A percentile compares a stretch with the other conserved stretches of the same genome.
Evolutionary conservation across 257 asterid species (phyloP).

Genomic region (Capsicum rhomboideum): DNA sequence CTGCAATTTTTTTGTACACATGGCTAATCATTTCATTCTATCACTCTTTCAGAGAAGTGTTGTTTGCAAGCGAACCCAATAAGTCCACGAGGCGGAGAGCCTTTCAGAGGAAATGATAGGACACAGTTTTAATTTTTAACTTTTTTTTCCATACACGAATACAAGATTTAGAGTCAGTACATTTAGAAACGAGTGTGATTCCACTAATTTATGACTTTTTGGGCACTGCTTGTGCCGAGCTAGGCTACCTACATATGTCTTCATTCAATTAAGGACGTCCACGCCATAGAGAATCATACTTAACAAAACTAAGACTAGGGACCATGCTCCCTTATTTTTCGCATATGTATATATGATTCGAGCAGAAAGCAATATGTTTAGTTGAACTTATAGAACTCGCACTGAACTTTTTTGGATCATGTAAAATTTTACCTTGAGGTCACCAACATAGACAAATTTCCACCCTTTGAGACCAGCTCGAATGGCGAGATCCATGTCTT

Average conservation of each 20-base stretch:
- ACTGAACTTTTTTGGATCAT: not conserved
- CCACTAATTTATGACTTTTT: not conserved
- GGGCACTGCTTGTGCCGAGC: too few relatives aligned
- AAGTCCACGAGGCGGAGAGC: too few relatives aligned
- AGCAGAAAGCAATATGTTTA: not conserved
- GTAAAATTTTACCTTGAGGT: slow-evolving; percentile 21
- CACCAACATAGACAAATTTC: slow-evolving; percentile 50
- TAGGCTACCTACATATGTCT: not conserved
- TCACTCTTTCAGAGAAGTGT: too few relatives aligned
- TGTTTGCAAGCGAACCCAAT: too few relatives aligned
- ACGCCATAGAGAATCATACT: not conserved
- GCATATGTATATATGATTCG: not conserved
- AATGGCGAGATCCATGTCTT: slow-evolving; percentile 63
- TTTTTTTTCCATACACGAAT: not conserved
- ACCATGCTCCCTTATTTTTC: not conserved
- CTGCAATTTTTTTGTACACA: not conserved
- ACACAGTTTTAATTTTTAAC: too few relatives aligned
- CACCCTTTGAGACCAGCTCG: slow-evolving; percentile 64
- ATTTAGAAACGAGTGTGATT: not conserved
- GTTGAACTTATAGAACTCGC: not conserved
- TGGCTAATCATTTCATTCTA: not conserved
- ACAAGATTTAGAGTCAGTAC: not conserved
- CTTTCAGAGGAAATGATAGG: too few relatives aligned
- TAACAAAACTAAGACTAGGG: not conserved
- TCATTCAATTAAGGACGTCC: not conserved